Base-by-base conservation (phyloP, 768 basidiomycete genomes). In the Lanmaoa pseudosensibilis region DNA sequence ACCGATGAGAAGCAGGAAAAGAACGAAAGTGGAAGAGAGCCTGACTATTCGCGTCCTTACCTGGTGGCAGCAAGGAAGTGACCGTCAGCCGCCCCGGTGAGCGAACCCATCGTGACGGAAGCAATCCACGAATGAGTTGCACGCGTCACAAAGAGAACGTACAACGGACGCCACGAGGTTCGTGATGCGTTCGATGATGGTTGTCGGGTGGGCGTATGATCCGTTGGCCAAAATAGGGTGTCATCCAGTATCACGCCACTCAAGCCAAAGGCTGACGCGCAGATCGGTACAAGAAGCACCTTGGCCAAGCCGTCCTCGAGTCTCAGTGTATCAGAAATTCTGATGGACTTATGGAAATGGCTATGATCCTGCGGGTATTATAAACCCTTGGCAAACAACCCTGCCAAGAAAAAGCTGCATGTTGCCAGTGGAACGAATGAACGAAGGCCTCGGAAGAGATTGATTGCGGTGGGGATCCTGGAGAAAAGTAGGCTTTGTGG, bases 271-370 rank as follows among this genome's bases (percentile, higher is more conserved):
- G 16, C 16, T 18, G 21, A 7, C 38, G 11, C 16, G 56, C 45
- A 46, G 44, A 56, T 56, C 55, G 33, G 15, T 13, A 34, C 23
- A n/a, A 16, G 56, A 57, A 57, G 54, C 46, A 19, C 37, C 30
- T 38, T 39, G 8, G 27, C 43, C 54, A 30, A 44, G 54, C n/a
- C 23, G 21, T 52, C 34, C 55, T n/a, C n/a, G n/a, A n/a, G 27
- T 33, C 13, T 16, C 5, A 10, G 44, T 23, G 27, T 18, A 13
- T 32, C 52, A 23, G 51, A 53, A 30, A 23, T 7, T 37, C 32
- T 46, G 41, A 43, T 13, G 37, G 13, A 33, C 43, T n/a, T 19
- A 10, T 6, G 49, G 32, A 25, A 25, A 34, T 23, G 16, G 25
- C 2, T 19, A 18, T n/a, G n/a, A n/a, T 37, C 55, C 13, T 27